phyloP scores from a whole-genome alignment of 345 rosid species.

The Sisymbrium irio region DNA sequence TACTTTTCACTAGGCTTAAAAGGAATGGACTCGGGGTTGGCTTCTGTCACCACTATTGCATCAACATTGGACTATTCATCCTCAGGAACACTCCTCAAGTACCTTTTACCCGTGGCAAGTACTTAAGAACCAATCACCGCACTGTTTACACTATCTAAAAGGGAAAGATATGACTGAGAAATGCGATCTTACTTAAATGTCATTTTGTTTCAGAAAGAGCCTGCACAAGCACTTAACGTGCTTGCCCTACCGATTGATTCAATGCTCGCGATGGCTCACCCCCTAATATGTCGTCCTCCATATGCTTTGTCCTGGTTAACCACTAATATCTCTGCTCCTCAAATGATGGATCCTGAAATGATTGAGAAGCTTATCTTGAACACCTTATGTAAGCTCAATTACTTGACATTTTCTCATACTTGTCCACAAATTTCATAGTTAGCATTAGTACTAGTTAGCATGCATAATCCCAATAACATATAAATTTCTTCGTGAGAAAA shows the following conservation, averaged over 20 bases:
- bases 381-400: conserved; percentile 53
- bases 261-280: conserved; percentile 57
- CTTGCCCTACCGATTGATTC: conserved; percentile 63
- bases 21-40: conserved; percentile 66
- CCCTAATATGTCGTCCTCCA: conserved; percentile 65
- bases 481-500: background rate
- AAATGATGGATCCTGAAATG: conserved; percentile 68
- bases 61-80: conserved; percentile 77
- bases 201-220: conserved; percentile 52
- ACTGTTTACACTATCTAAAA: background rate
- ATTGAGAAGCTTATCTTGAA: conserved; percentile 64
- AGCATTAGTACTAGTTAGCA: no score
- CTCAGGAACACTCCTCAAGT: conserved; percentile 63
- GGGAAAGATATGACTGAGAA: background rate
- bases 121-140: conserved; percentile 2
- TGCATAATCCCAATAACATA: background rate
- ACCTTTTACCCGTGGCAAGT: conserved; percentile 79
- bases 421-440: background rate
- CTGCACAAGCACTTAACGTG: conserved; percentile 57
- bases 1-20: conserved; percentile 46
- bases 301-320: conserved; percentile 61
- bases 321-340: conserved; percentile 57
- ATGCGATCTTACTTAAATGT: conserved; percentile 11
- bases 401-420: conserved; percentile 4
- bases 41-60: conserved; percentile 61